phyloP scores from a whole-genome alignment of 495 filamentous ascomycete species.

The Daldinia vernicosa region DNA sequence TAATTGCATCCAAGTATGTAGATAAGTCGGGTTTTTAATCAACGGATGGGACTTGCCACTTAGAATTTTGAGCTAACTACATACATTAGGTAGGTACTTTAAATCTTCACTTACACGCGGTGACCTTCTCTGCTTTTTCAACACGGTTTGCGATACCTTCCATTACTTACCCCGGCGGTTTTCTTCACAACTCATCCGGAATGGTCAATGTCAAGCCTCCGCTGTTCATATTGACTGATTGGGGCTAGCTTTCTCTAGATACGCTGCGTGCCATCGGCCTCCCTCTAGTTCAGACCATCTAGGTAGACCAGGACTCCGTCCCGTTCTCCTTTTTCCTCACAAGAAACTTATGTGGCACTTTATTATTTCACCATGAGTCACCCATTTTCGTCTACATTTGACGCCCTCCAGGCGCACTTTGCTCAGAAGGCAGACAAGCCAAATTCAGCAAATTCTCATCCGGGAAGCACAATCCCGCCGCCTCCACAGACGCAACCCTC shows the following conservation, averaged over 20 bases:
- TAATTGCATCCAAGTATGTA: conserved; percentile 3
- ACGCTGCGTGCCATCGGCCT: not conserved
- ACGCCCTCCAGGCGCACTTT: conserved; percentile 44
- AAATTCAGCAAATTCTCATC: not conserved
- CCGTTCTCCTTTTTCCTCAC: not conserved
- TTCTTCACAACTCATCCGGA: conserved; percentile 6
- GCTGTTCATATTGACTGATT: conserved; percentile 15
- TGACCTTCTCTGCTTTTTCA: not conserved
- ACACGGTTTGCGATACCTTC: not conserved
- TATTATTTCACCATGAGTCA: conserved; percentile 34
- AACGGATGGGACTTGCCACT: conserved; percentile 14
- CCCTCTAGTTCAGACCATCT: not conserved
- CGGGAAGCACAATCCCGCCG: not conserved
- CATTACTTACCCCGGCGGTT: not conserved
- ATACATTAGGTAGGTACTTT: too few species aligned
- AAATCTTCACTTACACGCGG: conserved; percentile 11
- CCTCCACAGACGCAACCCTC: conserved; percentile 8
- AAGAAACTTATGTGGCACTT: not conserved
- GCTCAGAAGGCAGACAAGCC: conserved; percentile 18
- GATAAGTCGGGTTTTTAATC: not conserved
- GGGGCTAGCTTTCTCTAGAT: conserved; percentile 30
- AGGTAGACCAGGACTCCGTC: not conserved
- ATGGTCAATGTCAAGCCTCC: conserved; percentile 10
- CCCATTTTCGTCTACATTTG: conserved; percentile 37
- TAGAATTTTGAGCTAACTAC: not conserved